phyloP scores from a whole-genome alignment of 805 yeast species.

The Cyberlindnera japonica region DNA sequence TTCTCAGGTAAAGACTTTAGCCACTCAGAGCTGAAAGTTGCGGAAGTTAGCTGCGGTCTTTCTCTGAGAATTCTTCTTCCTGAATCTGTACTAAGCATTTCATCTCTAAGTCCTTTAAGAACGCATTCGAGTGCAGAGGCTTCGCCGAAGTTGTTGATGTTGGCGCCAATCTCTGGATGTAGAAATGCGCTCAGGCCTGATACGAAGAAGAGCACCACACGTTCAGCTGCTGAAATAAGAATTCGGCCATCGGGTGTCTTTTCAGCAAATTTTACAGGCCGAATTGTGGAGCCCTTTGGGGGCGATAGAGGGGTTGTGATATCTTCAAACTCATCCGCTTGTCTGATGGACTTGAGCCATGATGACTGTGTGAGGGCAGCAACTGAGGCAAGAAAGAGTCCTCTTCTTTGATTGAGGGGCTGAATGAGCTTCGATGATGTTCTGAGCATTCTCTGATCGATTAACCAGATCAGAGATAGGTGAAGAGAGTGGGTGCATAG shows the following conservation, averaged over 20 bases:
- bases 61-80: slow-evolving; percentile 80
- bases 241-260: slow-evolving; percentile 72
- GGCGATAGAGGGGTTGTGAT: slow-evolving; percentile 3
- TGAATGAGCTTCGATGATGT: too few species aligned
- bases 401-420: slow-evolving; percentile 8
- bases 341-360: slow-evolving; percentile 41
- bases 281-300: background rate
- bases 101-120: slow-evolving; percentile 54
- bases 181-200: slow-evolving; percentile 75
- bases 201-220: slow-evolving; percentile 57
- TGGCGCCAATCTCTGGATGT: slow-evolving; percentile 73
- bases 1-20: slow-evolving; percentile 58
- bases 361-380: slow-evolving; percentile 22
- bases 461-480: too few species aligned
- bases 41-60: slow-evolving; percentile 77
- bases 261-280: slow-evolving; percentile 18
- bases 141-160: slow-evolving; percentile 84
- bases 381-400: slow-evolving; percentile 16
- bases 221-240: slow-evolving; percentile 64
- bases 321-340: slow-evolving; percentile 59
- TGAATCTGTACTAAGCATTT: slow-evolving; percentile 69
- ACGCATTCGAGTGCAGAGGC: slow-evolving; percentile 76
- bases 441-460: too few species aligned
- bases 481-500: too few species aligned
- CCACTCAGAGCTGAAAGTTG: slow-evolving; percentile 58